phyloP scores from a whole-genome alignment of 345 rosid genomes.

The Dimocarpus longan region DNA sequence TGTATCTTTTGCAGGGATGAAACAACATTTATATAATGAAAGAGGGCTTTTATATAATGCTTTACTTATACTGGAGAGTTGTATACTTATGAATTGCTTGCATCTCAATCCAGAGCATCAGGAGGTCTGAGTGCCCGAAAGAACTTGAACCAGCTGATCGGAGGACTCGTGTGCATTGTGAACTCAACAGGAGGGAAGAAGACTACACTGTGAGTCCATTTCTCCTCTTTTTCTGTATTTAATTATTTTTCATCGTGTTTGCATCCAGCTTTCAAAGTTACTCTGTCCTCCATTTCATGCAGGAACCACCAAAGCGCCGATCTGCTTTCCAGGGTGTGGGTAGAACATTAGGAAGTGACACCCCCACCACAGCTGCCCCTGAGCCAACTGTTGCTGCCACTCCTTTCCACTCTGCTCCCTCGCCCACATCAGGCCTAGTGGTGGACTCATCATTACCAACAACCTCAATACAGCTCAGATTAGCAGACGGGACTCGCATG shows the following conservation, averaged over 20 bases:
- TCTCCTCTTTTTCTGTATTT: not conserved
- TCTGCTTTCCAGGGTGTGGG: constrained; percentile 52
- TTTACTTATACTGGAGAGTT: not conserved
- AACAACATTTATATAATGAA: not conserved
- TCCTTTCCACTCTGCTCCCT: constrained; percentile 45
- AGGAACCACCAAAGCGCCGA: constrained; percentile 57
- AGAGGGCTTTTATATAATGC: not conserved
- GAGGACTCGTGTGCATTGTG: constrained; percentile 66
- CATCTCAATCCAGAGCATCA: constrained; percentile 66
- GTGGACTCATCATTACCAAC: constrained; percentile 62
- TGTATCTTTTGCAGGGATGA: not conserved
- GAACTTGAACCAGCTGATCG: constrained; percentile 76
- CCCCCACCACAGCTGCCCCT: constrained; percentile 24
- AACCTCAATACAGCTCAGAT: constrained; percentile 83
- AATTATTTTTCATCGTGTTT: not conserved
- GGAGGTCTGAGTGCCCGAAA: constrained; percentile 69
- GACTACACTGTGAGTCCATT: constrained; percentile 49
- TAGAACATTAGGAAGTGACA: constrained; percentile 54
- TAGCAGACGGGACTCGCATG: constrained; percentile 84
- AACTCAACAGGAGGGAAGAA: constrained; percentile 74
- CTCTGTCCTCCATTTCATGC: constrained; percentile 10
- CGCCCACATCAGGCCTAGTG: constrained; percentile 57
- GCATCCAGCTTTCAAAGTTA: not conserved
- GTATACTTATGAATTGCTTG: constrained; percentile 8
- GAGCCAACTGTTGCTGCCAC: constrained; percentile 32